Evolutionary conservation across 1,139 yeast species (phyloP).

Genomic region (Geotrichum citri-aurantii): DNA sequence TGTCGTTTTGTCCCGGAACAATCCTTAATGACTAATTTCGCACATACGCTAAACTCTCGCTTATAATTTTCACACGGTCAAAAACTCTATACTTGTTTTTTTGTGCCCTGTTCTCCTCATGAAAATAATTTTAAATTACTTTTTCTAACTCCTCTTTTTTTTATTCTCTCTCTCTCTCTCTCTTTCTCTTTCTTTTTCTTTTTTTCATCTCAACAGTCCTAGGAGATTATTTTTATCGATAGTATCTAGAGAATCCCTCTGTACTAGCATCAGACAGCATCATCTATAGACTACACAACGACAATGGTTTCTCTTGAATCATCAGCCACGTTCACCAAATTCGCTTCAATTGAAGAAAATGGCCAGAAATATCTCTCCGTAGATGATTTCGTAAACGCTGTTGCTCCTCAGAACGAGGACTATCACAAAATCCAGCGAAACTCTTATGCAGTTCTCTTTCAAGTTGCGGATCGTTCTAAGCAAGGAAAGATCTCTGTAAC

Average conservation of each 20-base stretch:
- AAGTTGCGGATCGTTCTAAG: constrained; percentile 38
- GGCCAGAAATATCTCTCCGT: constrained; percentile 45
- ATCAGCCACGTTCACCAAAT: constrained; percentile 10
- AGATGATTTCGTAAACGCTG: constrained; percentile 40
- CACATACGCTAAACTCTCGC: background rate
- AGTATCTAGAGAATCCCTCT: background rate
- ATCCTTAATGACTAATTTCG: constrained; percentile 4
- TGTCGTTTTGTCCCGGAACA: background rate
- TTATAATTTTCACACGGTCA: background rate
- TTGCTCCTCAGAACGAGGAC: constrained; percentile 42
- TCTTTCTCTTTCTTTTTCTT: background rate
- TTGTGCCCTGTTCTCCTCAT: background rate
- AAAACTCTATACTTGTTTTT: background rate
- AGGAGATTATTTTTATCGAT: background rate
- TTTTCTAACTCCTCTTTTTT: background rate
- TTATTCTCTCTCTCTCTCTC: background rate
- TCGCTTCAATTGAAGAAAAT: constrained; percentile 23
- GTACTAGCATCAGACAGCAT: background rate
- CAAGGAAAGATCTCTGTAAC: constrained; percentile 36
- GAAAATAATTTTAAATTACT: background rate
- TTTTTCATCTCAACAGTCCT: background rate
- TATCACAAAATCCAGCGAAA: constrained; percentile 40
- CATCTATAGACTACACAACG: background rate
- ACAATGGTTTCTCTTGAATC: constrained; percentile 16
- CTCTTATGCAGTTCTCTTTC: constrained; percentile 42